These are phyloP conservation scores for Aspergillus sclerotialis DNA, from an alignment of 2,329 filamentous ascomycete genomes.

Conservation along the genomic window DNA sequence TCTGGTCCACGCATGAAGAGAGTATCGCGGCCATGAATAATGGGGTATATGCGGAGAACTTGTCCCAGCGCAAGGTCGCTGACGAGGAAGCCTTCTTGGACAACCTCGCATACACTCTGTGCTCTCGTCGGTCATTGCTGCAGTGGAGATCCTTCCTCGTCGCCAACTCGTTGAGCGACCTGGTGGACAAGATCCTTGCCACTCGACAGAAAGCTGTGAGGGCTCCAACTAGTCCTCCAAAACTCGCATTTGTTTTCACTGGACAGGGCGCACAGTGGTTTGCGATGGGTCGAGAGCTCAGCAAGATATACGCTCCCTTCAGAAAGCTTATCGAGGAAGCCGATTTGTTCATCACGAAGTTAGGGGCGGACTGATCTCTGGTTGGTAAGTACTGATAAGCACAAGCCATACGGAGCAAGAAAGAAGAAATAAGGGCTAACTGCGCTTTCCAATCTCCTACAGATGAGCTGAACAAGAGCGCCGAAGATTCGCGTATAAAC, in stretches of 20 bases:
- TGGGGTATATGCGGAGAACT: background rate
- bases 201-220: background rate
- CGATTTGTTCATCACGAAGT: background rate
- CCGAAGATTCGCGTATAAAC: background rate
- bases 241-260: conserved; percentile 14
- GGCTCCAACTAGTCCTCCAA: too few species aligned
- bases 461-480: background rate
- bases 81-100: background rate
- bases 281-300: conserved; percentile 11
- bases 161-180: background rate
- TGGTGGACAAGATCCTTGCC: background rate
- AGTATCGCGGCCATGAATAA: background rate
- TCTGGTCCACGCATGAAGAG: too few species aligned
- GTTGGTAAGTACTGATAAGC: background rate
- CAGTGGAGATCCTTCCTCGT: background rate
- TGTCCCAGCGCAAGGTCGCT: background rate
- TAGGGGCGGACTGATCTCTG: background rate
- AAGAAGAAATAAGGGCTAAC: too few species aligned
- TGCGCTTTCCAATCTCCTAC: too few species aligned
- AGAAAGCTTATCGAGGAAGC: background rate
- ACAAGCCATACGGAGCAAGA: background rate
- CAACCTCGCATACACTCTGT: background rate
- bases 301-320: conserved; percentile 4
- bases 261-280: conserved; percentile 16
- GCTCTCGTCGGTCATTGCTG: background rate